These are phyloP conservation scores for Ophiostoma australiae DNA, from an alignment of 2,329 filamentous ascomycete species.

Conservation along the genomic window DNA sequence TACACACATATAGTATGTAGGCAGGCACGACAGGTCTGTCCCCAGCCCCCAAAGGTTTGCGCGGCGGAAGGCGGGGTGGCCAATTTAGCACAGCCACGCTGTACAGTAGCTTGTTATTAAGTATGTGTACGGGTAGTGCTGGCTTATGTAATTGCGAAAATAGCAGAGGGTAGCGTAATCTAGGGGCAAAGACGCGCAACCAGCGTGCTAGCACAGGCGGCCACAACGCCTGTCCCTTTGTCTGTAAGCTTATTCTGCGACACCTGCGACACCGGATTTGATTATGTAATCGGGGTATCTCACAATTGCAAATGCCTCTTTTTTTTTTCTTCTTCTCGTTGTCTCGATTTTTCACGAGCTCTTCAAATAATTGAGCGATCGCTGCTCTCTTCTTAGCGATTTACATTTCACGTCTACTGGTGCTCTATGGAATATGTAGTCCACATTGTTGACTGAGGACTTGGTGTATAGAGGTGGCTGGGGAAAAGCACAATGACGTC, in stretches of 20 bases:
- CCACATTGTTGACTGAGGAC: background rate
- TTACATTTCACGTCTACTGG: too few relatives aligned
- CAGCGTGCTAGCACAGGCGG: background rate
- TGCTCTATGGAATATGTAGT: too few relatives aligned
- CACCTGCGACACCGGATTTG: background rate
- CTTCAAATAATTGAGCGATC: background rate
- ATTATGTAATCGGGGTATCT: background rate
- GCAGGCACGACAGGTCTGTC: background rate
- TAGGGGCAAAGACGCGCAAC: conserved; percentile 10
- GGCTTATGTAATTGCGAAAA: background rate
- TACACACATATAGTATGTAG: background rate
- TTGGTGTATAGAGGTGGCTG: background rate
- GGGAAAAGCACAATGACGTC: background rate
- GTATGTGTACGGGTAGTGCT: background rate
- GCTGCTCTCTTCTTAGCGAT: too few relatives aligned
- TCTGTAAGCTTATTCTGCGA: background rate
- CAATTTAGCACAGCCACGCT: conserved; percentile 20
- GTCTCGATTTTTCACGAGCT: background rate
- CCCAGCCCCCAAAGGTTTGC: conserved; percentile 11
- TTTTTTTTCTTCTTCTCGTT: background rate
- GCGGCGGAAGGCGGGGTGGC: conserved; percentile 20
- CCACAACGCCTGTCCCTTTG: background rate
- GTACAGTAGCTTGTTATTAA: background rate
- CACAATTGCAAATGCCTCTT: background rate
- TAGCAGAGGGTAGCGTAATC: background rate